phyloP scores from a whole-genome alignment of 2,329 filamentous ascomycete genomes.

The Parastagonospora avenae region DNA sequence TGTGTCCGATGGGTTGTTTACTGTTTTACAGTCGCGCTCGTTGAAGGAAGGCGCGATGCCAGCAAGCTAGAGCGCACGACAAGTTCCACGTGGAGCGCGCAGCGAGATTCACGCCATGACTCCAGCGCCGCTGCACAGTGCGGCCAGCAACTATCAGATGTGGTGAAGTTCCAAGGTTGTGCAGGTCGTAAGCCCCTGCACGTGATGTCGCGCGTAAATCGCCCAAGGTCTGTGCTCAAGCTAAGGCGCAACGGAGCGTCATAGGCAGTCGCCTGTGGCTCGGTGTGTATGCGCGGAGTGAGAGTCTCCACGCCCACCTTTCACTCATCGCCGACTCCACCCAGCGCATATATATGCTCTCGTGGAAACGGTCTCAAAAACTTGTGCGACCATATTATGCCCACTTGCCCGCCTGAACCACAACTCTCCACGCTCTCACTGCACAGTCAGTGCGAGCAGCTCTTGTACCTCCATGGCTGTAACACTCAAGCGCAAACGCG shows the following conservation, averaged over 20 bases:
- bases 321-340: neutral
- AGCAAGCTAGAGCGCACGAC: too few species aligned
- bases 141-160: too few species aligned
- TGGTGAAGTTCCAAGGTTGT: too few species aligned
- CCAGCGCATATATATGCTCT: neutral
- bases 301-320: neutral
- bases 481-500: slow-evolving; percentile 43
- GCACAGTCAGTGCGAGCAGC: neutral
- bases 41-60: neutral
- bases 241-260: neutral
- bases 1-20: neutral
- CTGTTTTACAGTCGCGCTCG: neutral
- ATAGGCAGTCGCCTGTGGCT: neutral
- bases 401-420: neutral
- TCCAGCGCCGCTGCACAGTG: too few species aligned
- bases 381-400: neutral
- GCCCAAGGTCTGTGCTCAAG: neutral
- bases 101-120: too few species aligned
- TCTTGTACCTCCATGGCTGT: slow-evolving; percentile 27
- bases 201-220: slow-evolving; percentile 1
- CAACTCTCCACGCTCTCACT: neutral
- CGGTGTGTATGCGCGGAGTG: neutral
- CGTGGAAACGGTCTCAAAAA: too few species aligned
- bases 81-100: too few species aligned
- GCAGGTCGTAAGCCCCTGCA: neutral